These are phyloP conservation scores for Ramalina intermedia DNA, from an alignment of 495 filamentous ascomycete species.

Conservation along the genomic window DNA sequence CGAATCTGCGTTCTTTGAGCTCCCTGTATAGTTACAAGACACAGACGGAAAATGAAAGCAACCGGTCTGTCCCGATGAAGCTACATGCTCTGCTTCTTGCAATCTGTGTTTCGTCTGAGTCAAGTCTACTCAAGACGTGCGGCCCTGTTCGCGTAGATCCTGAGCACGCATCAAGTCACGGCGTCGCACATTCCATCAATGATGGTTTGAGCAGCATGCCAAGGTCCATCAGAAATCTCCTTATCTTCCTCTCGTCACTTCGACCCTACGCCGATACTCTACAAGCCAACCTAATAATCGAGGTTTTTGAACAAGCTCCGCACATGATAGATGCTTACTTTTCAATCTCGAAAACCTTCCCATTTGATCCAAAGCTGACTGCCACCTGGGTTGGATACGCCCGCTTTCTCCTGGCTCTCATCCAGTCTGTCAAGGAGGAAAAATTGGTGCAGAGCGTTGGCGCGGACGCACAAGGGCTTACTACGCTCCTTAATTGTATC, in stretches of 20 bases:
- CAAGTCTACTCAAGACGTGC: constrained; percentile 48
- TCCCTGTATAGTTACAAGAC: constrained; percentile 60
- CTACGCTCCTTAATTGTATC: constrained; percentile 56
- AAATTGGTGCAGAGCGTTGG: not conserved
- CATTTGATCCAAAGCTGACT: constrained; percentile 79
- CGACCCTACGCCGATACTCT: constrained; percentile 68
- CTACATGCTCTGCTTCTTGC: constrained; percentile 58
- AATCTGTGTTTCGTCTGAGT: constrained; percentile 54
- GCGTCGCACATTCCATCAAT: not conserved
- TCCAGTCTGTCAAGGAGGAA: constrained; percentile 55
- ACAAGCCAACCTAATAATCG: constrained; percentile 66
- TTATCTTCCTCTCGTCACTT: constrained; percentile 61
- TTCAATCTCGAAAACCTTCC: constrained; percentile 59
- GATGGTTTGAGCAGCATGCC: not conserved
- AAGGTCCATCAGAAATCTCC: constrained; percentile 49
- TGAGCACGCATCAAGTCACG: not conserved
- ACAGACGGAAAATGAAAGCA: constrained; percentile 25
- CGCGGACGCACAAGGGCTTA: not conserved
- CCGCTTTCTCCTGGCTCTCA: constrained; percentile 63
- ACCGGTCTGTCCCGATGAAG: constrained; percentile 35
- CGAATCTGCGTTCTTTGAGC: constrained; percentile 54
- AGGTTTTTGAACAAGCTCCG: constrained; percentile 66
- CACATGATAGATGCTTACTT: constrained; percentile 82
- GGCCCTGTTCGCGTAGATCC: constrained; percentile 55
- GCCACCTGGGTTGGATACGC: constrained; percentile 91